Percentiles rank a stretch among this genome's conserved stretches.
phyloP scores from a whole-genome alignment of 306 rosid genomes.

The Betula pendula region DNA sequence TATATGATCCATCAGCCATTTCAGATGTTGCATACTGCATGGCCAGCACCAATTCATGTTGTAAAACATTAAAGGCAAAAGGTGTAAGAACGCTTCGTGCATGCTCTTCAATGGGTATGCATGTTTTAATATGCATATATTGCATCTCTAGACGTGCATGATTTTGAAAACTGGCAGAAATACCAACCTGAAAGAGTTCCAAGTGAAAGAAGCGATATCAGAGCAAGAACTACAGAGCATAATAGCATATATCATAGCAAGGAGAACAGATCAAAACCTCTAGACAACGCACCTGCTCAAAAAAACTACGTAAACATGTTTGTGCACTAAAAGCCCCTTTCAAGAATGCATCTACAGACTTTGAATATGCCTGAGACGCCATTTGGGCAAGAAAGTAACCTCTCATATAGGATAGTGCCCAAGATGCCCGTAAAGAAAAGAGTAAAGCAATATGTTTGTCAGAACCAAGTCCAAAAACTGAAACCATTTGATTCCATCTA shows the following conservation, averaged over 20 bases:
- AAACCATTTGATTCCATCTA: slow-evolving; percentile 82
- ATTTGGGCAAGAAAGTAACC: slow-evolving; percentile 81
- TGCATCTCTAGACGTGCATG: slow-evolving; percentile 62
- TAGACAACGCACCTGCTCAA: slow-evolving; percentile 68
- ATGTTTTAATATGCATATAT: slow-evolving; percentile 60
- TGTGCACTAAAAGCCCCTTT: slow-evolving; percentile 64
- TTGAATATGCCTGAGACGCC: slow-evolving; percentile 58
- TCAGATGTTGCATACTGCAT: slow-evolving; percentile 88
- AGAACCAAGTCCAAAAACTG: slow-evolving; percentile 63
- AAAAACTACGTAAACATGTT: slow-evolving; percentile 78
- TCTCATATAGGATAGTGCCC: slow-evolving; percentile 73
- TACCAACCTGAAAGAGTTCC: slow-evolving; percentile 57
- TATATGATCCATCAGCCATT: slow-evolving; percentile 71
- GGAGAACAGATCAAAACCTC: not conserved
- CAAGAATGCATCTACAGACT: slow-evolving; percentile 63
- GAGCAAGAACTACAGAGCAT: slow-evolving; percentile 15
- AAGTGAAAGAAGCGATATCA: slow-evolving; percentile 30
- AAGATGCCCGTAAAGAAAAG: slow-evolving; percentile 58
- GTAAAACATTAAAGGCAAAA: slow-evolving; percentile 80
- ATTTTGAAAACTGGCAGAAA: slow-evolving; percentile 61
- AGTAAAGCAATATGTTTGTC: slow-evolving; percentile 71
- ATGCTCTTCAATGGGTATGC: slow-evolving; percentile 88
- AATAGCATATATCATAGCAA: not conserved
- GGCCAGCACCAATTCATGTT: slow-evolving; percentile 63
- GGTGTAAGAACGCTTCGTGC: slow-evolving; percentile 78